Percentiles rank a stretch among this genome's conserved stretches.
phyloP scores from a whole-genome alignment of 2,329 filamentous ascomycete genomes.

The Mollisia scopiformis region DNA sequence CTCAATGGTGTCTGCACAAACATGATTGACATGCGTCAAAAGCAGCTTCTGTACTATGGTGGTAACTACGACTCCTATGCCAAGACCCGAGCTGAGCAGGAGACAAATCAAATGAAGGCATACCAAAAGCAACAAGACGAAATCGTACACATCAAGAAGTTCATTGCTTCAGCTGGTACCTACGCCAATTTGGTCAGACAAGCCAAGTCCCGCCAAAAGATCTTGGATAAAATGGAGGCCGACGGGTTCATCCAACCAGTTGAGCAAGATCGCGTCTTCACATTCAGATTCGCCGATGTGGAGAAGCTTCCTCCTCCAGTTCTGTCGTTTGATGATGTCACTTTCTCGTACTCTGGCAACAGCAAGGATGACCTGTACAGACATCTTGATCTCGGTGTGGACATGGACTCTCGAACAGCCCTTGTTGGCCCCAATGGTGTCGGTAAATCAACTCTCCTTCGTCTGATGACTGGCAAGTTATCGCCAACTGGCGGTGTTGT shows the following conservation, averaged over 20 bases:
- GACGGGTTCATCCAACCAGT: constrained; percentile 98
- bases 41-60: constrained; percentile 93
- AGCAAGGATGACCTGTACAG: constrained; percentile 91
- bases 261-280: constrained; percentile 83
- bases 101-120: constrained; percentile 98
- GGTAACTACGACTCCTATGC: constrained; percentile 99
- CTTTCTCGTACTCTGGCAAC: constrained; percentile 95
- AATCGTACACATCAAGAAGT: constrained; percentile 99
- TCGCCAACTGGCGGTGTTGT: constrained; percentile 82
- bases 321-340: constrained; percentile 94
- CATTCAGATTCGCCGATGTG: constrained; percentile 97
- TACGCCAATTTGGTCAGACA: constrained; percentile 99
- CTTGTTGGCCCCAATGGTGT: constrained; percentile 99
- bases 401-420: constrained; percentile 98
- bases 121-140: constrained; percentile 99
- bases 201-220: constrained; percentile 99
- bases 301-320: constrained; percentile 99
- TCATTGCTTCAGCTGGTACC: constrained; percentile 98
- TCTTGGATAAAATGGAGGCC: constrained; percentile 99
- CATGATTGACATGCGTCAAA: constrained; percentile 98
- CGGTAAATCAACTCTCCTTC: constrained; percentile 94
- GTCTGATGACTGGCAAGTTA: constrained; percentile 95
- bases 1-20: constrained; percentile 96
- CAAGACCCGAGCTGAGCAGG: constrained; percentile 93
- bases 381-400: constrained; percentile 95